Base-by-base conservation (phyloP, 257 asterid genomes). In the Fraxinus anomala region DNA sequence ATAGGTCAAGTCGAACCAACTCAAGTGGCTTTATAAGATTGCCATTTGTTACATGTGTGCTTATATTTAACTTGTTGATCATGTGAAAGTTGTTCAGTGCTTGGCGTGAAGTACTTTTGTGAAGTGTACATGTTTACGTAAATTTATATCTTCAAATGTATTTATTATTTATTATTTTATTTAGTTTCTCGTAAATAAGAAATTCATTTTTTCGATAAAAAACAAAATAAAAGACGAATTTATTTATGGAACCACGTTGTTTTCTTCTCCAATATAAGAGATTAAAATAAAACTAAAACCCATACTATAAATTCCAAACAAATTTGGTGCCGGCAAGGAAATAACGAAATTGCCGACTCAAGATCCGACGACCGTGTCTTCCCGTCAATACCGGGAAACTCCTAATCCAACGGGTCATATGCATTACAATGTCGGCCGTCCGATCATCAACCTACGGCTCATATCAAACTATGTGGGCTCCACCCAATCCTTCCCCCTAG, bases 281-380 rank as follows among this genome's bases (percentile, higher is more conserved):
- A 14, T 1, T 8, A 14, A 47, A 47, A 47, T 47, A 47, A 47
- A 47, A 47, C 4, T 47, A 47, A 47, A 47, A 16, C 56, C 56
- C 19, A 6, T 1, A 47, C n/a, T 47, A 3, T 14, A 1, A 47
- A 14, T 47, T 47, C 16, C 51, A 12, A 42, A 12, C 51, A 44
- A 44, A 3, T 1, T 19, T 61, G 7, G 33, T 26, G 69, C 69
- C 69, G 36, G 69, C 17, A 0, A 26, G 34, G 69, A 63, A 63
- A 63, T 63, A 63, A 24, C 34, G 36, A 63, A 63, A 11, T 63
- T 26, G 78, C 72, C 83, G 86, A 80, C 78, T 86, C 85, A 30
- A 70, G 85, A 86, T 85, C 90, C 69, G 80, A 85, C 90, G 92
- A 76, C 36, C 34, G 36, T 10, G 16, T 26, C 69, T 11, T 11